Evolutionary conservation across 495 filamentous ascomycete species (phyloP).

Genomic region (Cercophora samala): DNA sequence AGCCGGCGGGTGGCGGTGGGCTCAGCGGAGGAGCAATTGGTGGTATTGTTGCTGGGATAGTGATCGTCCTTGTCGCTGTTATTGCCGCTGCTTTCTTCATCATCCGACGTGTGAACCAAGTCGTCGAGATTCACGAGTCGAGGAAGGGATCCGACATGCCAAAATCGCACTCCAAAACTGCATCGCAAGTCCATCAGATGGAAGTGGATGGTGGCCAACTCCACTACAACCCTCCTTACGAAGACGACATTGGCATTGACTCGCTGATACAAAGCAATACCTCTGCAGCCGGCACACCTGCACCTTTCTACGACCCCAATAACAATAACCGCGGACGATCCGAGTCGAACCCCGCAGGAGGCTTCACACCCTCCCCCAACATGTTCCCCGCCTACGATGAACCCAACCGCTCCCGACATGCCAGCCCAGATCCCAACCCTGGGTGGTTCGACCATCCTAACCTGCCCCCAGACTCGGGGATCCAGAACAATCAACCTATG

Average conservation of each 20-base stretch:
- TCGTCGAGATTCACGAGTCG: conserved; percentile 32
- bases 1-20: conserved; percentile 19
- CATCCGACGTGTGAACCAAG: conserved; percentile 38
- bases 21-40: conserved; percentile 38
- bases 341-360: conserved; percentile 20
- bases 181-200: conserved; percentile 27
- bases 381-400: conserved; percentile 24
- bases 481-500: conserved; percentile 20
- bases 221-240: conserved; percentile 18
- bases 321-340: conserved; percentile 21
- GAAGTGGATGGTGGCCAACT: conserved; percentile 26
- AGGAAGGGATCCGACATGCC: conserved; percentile 28
- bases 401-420: conserved; percentile 24
- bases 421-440: conserved; percentile 32
- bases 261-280: conserved; percentile 24
- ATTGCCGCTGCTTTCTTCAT: conserved; percentile 38
- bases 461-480: neutral
- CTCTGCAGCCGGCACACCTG: conserved; percentile 18
- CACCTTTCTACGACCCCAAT: conserved; percentile 4
- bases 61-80: conserved; percentile 39
- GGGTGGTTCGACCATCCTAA: conserved; percentile 31
- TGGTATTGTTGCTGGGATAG: conserved; percentile 45
- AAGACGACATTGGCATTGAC: conserved; percentile 26
- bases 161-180: conserved; percentile 12
- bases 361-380: conserved; percentile 23